These are phyloP conservation scores for Dryas octopetala DNA, from an alignment of 306 rosid species.

Conservation along the genomic window DNA sequence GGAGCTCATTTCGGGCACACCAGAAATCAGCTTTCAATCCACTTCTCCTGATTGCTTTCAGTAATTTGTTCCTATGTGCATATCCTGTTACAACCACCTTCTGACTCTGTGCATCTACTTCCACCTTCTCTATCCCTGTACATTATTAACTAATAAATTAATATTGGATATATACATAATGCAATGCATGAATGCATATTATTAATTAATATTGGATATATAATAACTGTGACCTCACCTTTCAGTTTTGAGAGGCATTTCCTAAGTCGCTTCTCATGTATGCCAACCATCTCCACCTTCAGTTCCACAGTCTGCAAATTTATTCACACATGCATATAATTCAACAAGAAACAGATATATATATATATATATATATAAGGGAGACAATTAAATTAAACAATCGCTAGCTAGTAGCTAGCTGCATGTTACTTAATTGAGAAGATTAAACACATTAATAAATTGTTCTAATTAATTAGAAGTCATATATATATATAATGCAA, in stretches of 20 bases:
- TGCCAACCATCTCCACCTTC: constrained; percentile 91
- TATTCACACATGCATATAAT: neutral
- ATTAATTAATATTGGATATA: too few relatives aligned
- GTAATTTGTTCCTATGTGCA: constrained; percentile 72
- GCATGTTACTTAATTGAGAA: too few relatives aligned
- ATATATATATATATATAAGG: too few relatives aligned
- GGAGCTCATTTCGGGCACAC: constrained; percentile 82
- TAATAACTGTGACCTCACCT: constrained; percentile 35
- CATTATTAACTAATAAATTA: neutral
- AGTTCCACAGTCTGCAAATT: constrained; percentile 68
- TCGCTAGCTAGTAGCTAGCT: too few relatives aligned
- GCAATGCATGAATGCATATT: too few relatives aligned
- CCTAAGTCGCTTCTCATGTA: constrained; percentile 84
- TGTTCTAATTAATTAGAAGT: too few relatives aligned
- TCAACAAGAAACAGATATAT: too few relatives aligned
- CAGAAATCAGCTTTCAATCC: constrained; percentile 95
- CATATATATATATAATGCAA: too few relatives aligned
- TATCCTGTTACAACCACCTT: constrained; percentile 76
- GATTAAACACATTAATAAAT: too few relatives aligned
- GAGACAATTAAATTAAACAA: too few relatives aligned
- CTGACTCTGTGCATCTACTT: constrained; percentile 70
- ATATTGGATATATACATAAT: too few relatives aligned
- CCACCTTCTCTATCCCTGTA: constrained; percentile 86
- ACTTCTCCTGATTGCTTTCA: constrained; percentile 80
- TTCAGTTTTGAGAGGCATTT: constrained; percentile 73